A percentile compares a stretch with the other conserved stretches of the same genome.
Conservation (phyloP, 225 moss, liverwort and hornwort genomes). For the Asterella californica region DNA sequence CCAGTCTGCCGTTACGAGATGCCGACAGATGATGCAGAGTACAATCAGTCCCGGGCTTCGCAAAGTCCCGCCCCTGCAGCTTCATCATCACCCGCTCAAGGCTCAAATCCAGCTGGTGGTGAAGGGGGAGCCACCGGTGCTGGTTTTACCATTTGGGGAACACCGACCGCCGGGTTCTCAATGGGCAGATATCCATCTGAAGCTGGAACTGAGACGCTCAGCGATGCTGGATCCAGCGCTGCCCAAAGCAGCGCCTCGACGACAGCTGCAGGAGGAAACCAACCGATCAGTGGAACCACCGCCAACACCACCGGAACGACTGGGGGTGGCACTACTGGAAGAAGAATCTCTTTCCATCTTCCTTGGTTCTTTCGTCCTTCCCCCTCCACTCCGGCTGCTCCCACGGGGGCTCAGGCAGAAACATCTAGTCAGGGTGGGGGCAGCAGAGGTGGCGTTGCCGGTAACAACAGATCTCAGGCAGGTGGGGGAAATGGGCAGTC, state of each 20-base stretch:
- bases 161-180: constrained; percentile 48
- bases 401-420: constrained; percentile 53
- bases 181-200: constrained; percentile 39
- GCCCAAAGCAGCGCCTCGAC: constrained; percentile 34
- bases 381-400: constrained; percentile 46
- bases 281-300: constrained; percentile 38
- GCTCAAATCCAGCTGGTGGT: constrained; percentile 35
- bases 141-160: constrained; percentile 65
- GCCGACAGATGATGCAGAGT: constrained; percentile 93
- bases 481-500: constrained; percentile 40
- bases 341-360: constrained; percentile 76
- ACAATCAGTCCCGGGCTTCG: constrained; percentile 59
- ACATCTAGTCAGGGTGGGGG: constrained; percentile 58
- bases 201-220: constrained; percentile 32
- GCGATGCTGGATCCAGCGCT: constrained; percentile 62
- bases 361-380: constrained; percentile 77
- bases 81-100: constrained; percentile 28
- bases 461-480: constrained; percentile 37
- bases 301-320: constrained; percentile 22
- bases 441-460: constrained; percentile 26
- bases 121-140: constrained; percentile 57
- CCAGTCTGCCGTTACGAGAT: constrained; percentile 96
- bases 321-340: constrained; percentile 46
- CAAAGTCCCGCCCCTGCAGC: constrained; percentile 26
- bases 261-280: constrained; percentile 29